Conservation (phyloP, 2,329 filamentous ascomycete genomes). For the Aspergillus novoparasiticus region DNA sequence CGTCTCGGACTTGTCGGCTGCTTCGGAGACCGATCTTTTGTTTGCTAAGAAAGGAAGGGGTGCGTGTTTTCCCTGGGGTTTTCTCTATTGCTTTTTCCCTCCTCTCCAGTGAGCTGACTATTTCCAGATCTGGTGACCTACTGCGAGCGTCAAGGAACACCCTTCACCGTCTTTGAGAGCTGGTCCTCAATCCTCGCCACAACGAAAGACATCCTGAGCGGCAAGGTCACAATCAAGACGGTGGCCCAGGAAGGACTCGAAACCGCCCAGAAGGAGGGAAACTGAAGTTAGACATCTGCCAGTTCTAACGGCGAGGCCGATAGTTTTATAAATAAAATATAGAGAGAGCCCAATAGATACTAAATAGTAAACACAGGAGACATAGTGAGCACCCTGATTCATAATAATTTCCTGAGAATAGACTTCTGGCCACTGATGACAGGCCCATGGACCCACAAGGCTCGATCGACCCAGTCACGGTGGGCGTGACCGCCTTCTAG, state of each 20-base stretch:
- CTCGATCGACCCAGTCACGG: not conserved
- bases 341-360: not conserved
- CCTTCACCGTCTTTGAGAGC: slow-evolving; percentile 84
- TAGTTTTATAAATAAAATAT: slow-evolving; percentile 10
- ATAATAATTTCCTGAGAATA: not conserved
- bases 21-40: slow-evolving; percentile 86
- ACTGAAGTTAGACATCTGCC: not conserved
- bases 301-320: not conserved
- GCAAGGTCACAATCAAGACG: slow-evolving; percentile 69
- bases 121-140: slow-evolving; percentile 77
- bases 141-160: slow-evolving; percentile 80
- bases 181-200: slow-evolving; percentile 78
- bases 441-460: slow-evolving; percentile 2
- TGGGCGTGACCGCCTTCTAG: slow-evolving; percentile 33
- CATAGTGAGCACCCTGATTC: not conserved
- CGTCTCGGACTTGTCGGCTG: slow-evolving; percentile 88
- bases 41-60: slow-evolving; percentile 91
- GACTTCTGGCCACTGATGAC: not conserved
- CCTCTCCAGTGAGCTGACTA: slow-evolving; percentile 16
- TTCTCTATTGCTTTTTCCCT: not conserved
- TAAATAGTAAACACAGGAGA: not conserved
- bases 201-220: slow-evolving; percentile 75
- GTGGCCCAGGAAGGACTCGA: slow-evolving; percentile 59
- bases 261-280: slow-evolving; percentile 18
- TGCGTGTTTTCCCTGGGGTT: slow-evolving; percentile 42